phyloP scores from a whole-genome alignment of 2,329 filamentous ascomycete species.

The Aspergillus versicolor region DNA sequence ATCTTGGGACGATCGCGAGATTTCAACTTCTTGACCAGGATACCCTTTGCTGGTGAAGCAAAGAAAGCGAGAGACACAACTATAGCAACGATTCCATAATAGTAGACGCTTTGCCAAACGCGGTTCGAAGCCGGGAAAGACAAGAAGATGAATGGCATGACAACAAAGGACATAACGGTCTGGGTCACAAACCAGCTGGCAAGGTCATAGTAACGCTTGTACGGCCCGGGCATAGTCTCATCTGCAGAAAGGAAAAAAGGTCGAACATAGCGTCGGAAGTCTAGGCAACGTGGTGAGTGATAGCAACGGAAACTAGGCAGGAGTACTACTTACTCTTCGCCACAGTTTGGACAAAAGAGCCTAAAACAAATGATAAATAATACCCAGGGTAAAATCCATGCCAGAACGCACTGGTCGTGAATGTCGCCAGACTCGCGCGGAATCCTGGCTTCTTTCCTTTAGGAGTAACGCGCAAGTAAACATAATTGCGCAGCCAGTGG shows the following conservation, averaged over 20 bases:
- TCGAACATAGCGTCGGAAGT: conserved; percentile 83
- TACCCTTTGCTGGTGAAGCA: conserved; percentile 69
- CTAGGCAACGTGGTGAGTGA: conserved; percentile 47
- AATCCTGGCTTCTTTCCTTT: conserved; percentile 96
- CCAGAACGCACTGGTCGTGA: conserved; percentile 93
- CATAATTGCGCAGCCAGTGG: conserved; percentile 91
- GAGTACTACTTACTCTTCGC: conserved; percentile 74
- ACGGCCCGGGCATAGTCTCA: conserved; percentile 64
- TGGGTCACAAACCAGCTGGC: conserved; percentile 75
- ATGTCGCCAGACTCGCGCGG: conserved; percentile 88
- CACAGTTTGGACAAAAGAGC: conserved; percentile 85
- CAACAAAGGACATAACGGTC: conserved; percentile 77
- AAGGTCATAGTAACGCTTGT: conserved; percentile 85
- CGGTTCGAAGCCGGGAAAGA: conserved; percentile 66
- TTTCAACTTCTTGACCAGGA: conserved; percentile 59
- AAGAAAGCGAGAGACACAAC: conserved; percentile 70
- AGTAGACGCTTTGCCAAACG: conserved; percentile 85
- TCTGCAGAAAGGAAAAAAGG: conserved; percentile 88
- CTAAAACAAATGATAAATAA: conserved; percentile 85
- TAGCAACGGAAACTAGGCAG: conserved; percentile 1
- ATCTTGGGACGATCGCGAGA: conserved; percentile 47
- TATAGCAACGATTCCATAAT: conserved; percentile 74
- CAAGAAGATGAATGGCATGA: conserved; percentile 82
- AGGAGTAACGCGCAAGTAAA: conserved; percentile 92
- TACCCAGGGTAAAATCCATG: conserved; percentile 98